Percentiles rank a stretch among this genome's conserved stretches.
phyloP scores from a whole-genome alignment of 345 rosid genomes.

The Hibiscus syriacus region DNA sequence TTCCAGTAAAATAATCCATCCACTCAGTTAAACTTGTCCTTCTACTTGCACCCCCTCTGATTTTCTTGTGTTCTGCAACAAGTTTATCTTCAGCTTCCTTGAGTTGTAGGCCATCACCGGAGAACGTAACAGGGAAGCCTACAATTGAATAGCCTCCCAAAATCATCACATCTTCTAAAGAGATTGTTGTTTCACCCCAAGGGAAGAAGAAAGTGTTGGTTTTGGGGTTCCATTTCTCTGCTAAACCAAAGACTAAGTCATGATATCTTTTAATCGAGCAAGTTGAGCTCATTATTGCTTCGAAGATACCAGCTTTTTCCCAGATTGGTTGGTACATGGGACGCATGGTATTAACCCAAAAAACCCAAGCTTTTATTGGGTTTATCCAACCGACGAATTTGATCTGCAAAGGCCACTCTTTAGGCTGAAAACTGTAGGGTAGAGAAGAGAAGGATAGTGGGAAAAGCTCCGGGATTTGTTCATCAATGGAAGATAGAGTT shows the following conservation, averaged over 20 bases:
- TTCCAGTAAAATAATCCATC: conserved; percentile 31
- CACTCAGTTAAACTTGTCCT: conserved; percentile 22
- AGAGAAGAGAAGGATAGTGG: neutral
- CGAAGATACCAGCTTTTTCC: conserved; percentile 40
- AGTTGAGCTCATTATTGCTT: conserved; percentile 38
- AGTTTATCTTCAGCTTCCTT: conserved; percentile 1
- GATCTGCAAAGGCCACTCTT: conserved; percentile 17
- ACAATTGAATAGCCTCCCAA: conserved; percentile 39
- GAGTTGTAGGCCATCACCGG: conserved; percentile 10
- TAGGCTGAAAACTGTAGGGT: neutral
- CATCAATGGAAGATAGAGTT: conserved; percentile 15
- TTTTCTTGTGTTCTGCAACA: neutral
- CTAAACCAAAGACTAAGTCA: conserved; percentile 25
- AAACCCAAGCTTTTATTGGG: neutral
- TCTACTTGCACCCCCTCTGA: conserved; percentile 4
- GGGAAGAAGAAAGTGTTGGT: conserved; percentile 46
- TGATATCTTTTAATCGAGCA: conserved; percentile 4
- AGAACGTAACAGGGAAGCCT: conserved; percentile 30
- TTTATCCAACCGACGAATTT: conserved; percentile 1
- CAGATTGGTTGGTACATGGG: conserved; percentile 18
- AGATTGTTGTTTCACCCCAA: conserved; percentile 51
- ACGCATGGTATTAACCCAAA: conserved; percentile 37
- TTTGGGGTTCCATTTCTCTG: conserved; percentile 40
- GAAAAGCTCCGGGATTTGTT: conserved; percentile 13
- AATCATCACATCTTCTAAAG: conserved; percentile 40